Percentiles rank a stretch among this genome's conserved stretches.
phyloP scores from a whole-genome alignment of 345 rosid species.

The Boechera stricta region DNA sequence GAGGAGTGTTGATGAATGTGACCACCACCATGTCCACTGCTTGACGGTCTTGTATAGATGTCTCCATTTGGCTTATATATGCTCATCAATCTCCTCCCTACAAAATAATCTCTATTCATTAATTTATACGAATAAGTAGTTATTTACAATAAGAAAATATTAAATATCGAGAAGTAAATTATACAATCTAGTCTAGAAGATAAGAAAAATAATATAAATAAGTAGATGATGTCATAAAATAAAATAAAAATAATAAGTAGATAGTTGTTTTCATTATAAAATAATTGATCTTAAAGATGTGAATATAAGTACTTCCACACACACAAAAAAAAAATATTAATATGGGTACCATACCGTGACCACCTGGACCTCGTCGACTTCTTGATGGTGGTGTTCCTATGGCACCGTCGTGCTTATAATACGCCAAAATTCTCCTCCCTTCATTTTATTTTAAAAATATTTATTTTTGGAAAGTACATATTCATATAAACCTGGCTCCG shows the following conservation, averaged over 20 bases:
- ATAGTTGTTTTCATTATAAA: neutral
- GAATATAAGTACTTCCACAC: too few relatives aligned
- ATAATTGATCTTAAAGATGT: too few relatives aligned
- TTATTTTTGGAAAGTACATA: neutral
- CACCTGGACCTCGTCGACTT: constrained; percentile 17
- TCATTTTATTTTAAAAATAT: neutral
- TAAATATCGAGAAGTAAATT: neutral
- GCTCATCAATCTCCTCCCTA: constrained; percentile 14
- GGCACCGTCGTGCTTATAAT: constrained; percentile 7
- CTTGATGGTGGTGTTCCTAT: constrained; percentile 25
- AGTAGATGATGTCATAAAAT: too few relatives aligned
- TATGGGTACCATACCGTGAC: constrained; percentile 6
- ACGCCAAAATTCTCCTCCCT: constrained; percentile 22
- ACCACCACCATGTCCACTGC: constrained; percentile 37
- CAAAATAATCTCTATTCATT: neutral
- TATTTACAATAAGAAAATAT: neutral
- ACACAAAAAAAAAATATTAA: neutral
- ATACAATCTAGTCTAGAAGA: too few relatives aligned
- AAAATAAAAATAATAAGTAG: too few relatives aligned
- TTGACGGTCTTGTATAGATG: constrained; percentile 16
- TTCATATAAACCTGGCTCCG: neutral
- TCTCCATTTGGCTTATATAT: constrained; percentile 29
- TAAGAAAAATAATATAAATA: too few relatives aligned
- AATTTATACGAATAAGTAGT: neutral
- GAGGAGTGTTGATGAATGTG: constrained; percentile 18